These are phyloP conservation scores for Vigna reflexopilosa DNA, from an alignment of 306 rosid species.

Conservation along the genomic window DNA sequence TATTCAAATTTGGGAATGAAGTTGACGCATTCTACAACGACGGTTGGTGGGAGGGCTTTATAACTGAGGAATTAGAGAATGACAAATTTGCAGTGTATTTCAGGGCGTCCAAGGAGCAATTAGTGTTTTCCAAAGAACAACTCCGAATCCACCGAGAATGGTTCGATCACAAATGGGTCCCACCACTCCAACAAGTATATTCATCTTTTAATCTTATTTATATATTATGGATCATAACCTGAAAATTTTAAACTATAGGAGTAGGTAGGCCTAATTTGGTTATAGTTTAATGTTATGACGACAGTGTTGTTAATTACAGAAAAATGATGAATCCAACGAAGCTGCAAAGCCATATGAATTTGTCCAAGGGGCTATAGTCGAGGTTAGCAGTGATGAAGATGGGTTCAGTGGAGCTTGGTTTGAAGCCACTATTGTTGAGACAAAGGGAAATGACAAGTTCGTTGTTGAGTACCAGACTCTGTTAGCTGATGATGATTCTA, in stretches of 20 bases:
- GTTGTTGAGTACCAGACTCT: slow-evolving; percentile 52
- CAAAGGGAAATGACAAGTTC: slow-evolving; percentile 44
- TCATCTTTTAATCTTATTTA: neutral
- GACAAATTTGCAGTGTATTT: slow-evolving; percentile 60
- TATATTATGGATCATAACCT: neutral
- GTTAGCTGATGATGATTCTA: slow-evolving; percentile 54
- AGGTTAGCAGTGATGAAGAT: slow-evolving; percentile 73
- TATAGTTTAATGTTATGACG: slow-evolving; percentile 2
- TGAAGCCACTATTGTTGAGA: slow-evolving; percentile 55
- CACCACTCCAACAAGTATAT: slow-evolving; percentile 37
- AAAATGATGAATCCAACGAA: slow-evolving; percentile 1
- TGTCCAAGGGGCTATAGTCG: slow-evolving; percentile 56
- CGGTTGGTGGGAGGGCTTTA: slow-evolving; percentile 75
- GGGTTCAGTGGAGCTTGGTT: slow-evolving; percentile 86
- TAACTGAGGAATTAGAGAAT: slow-evolving; percentile 37
- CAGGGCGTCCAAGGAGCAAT: slow-evolving; percentile 57
- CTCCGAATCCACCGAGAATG: slow-evolving; percentile 68
- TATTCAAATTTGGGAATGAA: slow-evolving; percentile 59
- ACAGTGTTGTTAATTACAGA: slow-evolving; percentile 6
- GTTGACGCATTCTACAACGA: slow-evolving; percentile 66
- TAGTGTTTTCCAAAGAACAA: slow-evolving; percentile 48
- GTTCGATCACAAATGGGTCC: slow-evolving; percentile 54
- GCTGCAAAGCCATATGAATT: slow-evolving; percentile 33
- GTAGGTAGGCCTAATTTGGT: neutral
- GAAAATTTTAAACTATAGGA: too few species aligned